Evolutionary conservation across 495 filamentous ascomycete genomes (phyloP), one percentile per base, ranked within the genome.

Genomic region (Terfezia boudieri): DNA sequence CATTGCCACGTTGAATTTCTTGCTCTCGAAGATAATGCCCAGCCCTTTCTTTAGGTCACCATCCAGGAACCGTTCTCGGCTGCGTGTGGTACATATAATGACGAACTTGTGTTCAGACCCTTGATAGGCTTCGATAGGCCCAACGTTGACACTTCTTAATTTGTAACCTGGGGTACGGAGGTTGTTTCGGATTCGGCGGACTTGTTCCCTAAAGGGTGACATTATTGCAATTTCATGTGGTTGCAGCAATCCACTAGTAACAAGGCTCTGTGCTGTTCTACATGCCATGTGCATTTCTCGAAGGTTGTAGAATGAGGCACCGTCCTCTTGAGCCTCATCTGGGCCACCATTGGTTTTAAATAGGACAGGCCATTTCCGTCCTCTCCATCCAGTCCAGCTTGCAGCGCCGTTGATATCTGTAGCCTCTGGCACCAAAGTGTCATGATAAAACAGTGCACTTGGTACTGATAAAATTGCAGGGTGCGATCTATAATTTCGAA

Each of bases 401-500:
- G 63, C 54, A 4, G 75, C 57, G 9, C 64, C 57, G 23, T 66
- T 54, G 9, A 66, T 67, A 17, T 67, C 55, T 11, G 55, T 43
- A 17, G 73, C 72, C 57, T 73, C 69, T 0, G 74, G 67, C 9
- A 73, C 66, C 2, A 78, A 66, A 0, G 74, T 77, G 56, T 77
- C 70, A 57, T 67, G 49, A 59, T 78, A 78, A 60, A 76, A 77
- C 12, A 77, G 66, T 0, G 64, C 56, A 8, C 70, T 74, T 7
- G 74, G 74, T 14, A 74, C 65, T 1, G 74, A 71, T 20, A 78
- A 61, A 57, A 78, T 77, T 49, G 75, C 68, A 4, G 73, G 71
- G 57, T 78, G 75, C 17, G 74, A 76, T 50, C 75, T 71, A 60
- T 77, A 77, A 59, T 78, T 78, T n/a, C 71, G 66, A n/a, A 71